Percentiles rank a stretch among this genome's conserved stretches.
phyloP scores from a whole-genome alignment of 352 stramenopile species.

The Phytophthora cajani region DNA sequence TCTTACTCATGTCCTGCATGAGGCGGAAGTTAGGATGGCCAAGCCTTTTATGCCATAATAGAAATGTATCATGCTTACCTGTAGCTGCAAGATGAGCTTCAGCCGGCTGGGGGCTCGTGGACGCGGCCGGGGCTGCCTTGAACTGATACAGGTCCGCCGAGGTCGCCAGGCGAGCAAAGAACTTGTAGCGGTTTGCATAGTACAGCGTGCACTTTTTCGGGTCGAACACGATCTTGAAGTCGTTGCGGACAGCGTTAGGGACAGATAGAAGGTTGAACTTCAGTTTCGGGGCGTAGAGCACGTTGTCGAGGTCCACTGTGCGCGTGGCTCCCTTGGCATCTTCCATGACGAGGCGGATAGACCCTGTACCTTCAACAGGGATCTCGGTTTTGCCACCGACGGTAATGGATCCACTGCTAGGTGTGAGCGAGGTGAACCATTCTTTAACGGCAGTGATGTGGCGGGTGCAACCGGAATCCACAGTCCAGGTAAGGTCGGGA shows the following conservation, averaged over 20 bases:
- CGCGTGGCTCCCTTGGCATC: background rate
- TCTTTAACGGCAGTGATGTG: background rate
- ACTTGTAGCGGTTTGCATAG: background rate
- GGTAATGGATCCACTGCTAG: background rate
- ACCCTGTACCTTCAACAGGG: background rate
- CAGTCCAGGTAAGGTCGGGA: background rate
- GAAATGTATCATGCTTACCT: background rate
- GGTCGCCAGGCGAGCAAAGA: background rate
- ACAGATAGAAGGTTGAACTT: background rate
- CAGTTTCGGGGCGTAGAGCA: background rate
- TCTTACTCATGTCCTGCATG: background rate
- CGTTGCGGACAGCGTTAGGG: background rate
- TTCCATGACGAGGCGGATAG: background rate
- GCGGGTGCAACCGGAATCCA: background rate
- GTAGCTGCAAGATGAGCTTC: constrained; percentile 1
- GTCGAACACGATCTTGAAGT: background rate
- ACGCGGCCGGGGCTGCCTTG: background rate
- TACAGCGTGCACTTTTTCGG: background rate
- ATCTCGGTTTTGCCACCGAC: background rate
- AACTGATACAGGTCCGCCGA: background rate
- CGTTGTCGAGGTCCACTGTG: background rate
- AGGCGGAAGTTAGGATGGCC: background rate
- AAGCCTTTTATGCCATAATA: background rate
- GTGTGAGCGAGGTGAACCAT: background rate
- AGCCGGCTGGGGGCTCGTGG: background rate